Base-by-base conservation (phyloP, 495 filamentous ascomycete genomes). In the Cairneyella variabilis region DNA sequence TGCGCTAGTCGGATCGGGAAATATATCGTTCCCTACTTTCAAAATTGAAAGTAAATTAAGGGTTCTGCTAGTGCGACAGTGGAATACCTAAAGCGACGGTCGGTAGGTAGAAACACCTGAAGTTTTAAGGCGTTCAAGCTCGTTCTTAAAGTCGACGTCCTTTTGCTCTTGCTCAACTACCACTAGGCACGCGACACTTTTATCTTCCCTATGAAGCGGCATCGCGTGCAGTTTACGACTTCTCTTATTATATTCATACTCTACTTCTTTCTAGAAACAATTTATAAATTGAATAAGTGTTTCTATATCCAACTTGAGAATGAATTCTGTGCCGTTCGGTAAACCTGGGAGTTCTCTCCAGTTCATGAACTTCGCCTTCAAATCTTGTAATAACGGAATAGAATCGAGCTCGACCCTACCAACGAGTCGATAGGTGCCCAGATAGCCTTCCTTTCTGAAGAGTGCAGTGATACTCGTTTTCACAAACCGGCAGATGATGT, bases 101-200 rank as follows among this genome's bases (percentile, higher is more conserved):
- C 30, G 30, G 30, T 14, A 34, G 30, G 30, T 14, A 34, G 30
- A 34, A 34, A 34, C 30, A 14, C 30, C 30, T 34, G 7, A 34
- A 34, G 14, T 34, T 34, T 14, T 14, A 7, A 34, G 30, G 14
- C 30, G 14, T 34, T 34, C 30, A 58, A 58, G 54, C 53, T 41
- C 26, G 65, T 64, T 47, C 63, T 69, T 57, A 60, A 50, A 36
- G 37, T 54, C 14, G 56, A 63, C 27, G 48, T 44, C 51, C 54
- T 62, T 43, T 51, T 60, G 27, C 56, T 59, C 46, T 48, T 66
- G 17, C 57, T 58, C 22, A 61, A 49, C 32, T 59, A 57, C 49
- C 58, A 68, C 51, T 60, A 57, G 53, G 54, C 59, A 26, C 56
- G 58, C 43, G 59, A 68, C 52, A 64, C 59, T 27, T 54, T 54